A percentile compares a stretch with the other conserved stretches of the same genome.
Evolutionary conservation across 2,329 filamentous ascomycete species (phyloP).

Genomic region (Sporothrix sp.): DNA sequence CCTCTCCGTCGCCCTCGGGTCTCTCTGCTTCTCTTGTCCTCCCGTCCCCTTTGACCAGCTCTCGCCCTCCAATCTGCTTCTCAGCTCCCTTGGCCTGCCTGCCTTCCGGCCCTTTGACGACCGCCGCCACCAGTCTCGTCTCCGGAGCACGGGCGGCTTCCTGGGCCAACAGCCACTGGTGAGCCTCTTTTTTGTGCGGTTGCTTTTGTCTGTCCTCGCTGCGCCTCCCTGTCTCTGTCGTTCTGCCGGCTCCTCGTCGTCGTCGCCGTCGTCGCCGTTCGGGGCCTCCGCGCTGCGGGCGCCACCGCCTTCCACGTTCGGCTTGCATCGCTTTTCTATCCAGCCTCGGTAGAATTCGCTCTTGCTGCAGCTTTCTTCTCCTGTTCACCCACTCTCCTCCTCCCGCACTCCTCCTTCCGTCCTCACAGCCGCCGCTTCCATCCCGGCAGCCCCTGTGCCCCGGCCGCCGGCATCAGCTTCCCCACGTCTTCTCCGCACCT

Average conservation of each 20-base stretch:
- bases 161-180: neutral
- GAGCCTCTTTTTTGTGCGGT: neutral
- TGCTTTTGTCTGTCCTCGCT: no score
- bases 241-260: neutral
- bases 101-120: neutral
- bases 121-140: neutral
- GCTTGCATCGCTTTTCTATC: no score
- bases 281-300: no score
- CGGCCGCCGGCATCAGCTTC: neutral
- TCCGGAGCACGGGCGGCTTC: neutral
- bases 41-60: neutral
- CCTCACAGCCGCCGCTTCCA: neutral
- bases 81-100: neutral
- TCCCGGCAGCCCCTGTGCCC: neutral
- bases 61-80: neutral
- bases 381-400: neutral
- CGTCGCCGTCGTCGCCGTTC: neutral
- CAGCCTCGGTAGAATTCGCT: no score
- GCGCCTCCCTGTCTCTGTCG: no score
- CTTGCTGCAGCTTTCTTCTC: no score
- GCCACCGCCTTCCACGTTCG: neutral
- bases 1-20: neutral
- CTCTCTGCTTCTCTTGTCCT: neutral
- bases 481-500: neutral
- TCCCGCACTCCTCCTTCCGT: neutral